A percentile compares a stretch with the other conserved stretches of the same genome.
Conservation (phyloP, 139 green algal genomes). For the Dunaliella primolecta region DNA sequence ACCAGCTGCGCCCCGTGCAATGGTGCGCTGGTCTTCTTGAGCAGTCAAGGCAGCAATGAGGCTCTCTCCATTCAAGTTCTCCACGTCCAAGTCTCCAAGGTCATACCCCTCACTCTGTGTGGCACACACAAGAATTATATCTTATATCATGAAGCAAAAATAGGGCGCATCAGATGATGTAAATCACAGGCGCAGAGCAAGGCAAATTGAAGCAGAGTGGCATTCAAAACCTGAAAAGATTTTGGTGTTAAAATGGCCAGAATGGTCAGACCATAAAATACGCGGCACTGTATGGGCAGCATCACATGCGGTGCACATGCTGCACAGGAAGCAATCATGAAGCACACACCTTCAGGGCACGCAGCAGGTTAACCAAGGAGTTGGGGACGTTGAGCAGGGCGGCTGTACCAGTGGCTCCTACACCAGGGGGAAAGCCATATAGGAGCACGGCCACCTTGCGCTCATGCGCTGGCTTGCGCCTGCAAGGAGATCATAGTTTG, state of each 20-base stretch:
- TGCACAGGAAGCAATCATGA: too few relatives aligned
- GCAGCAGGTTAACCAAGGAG: constrained; percentile 32
- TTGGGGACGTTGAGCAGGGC: constrained; percentile 95
- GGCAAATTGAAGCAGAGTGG: too few relatives aligned
- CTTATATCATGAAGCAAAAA: too few relatives aligned
- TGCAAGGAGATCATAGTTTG: too few relatives aligned
- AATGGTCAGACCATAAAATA: too few relatives aligned
- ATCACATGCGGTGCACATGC: too few relatives aligned
- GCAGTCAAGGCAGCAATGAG: constrained; percentile 59
- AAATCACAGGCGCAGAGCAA: too few relatives aligned
- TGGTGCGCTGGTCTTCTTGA: constrained; percentile 65
- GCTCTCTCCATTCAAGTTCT: constrained; percentile 32
- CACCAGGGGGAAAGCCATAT: constrained; percentile 95
- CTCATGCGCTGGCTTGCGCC: constrained; percentile 44
- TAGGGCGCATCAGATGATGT: too few relatives aligned
- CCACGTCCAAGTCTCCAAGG: constrained; percentile 53
- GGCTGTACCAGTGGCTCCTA: constrained; percentile 93
- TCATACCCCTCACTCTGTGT: constrained; percentile 75
- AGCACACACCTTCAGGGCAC: too few relatives aligned
- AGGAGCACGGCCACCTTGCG: constrained; percentile 74
- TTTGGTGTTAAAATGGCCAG: too few relatives aligned
- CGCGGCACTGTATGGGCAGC: too few relatives aligned
- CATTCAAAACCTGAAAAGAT: constrained; percentile 13
- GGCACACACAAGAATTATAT: too few relatives aligned
- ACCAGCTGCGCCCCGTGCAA: background rate